These are phyloP conservation scores for Nannochloris sp. DNA, from an alignment of 139 green algal genomes.

Conservation along the genomic window DNA sequence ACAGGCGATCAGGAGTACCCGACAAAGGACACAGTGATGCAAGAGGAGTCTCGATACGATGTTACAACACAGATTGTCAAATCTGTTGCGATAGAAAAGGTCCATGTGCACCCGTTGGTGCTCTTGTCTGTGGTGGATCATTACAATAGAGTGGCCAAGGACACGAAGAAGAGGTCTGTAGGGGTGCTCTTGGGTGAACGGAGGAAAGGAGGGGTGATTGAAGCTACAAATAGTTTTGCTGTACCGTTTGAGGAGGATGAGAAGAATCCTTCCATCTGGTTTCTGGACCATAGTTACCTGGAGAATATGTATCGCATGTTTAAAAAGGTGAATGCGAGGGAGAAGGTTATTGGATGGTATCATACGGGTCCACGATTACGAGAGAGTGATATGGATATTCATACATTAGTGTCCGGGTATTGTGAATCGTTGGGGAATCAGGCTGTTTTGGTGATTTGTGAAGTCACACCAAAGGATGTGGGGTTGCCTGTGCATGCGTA, in stretches of 20 bases:
- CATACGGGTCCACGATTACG: conserved; percentile 89
- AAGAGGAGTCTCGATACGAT: not conserved
- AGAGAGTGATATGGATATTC: conserved; percentile 90
- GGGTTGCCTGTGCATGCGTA: conserved; percentile 80
- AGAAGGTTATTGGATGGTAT: conserved; percentile 97
- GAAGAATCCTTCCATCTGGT: conserved; percentile 92
- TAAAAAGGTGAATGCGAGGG: conserved; percentile 97
- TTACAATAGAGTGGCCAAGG: conserved; percentile 93
- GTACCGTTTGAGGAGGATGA: conserved; percentile 99
- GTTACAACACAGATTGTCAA: not conserved
- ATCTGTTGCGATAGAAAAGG: conserved; percentile 47
- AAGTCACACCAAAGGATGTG: conserved; percentile 91
- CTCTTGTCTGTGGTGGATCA: conserved; percentile 96
- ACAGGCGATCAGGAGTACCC: not conserved
- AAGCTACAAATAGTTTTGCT: conserved; percentile 97
- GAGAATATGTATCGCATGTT: conserved; percentile 98
- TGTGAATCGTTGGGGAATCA: conserved; percentile 34
- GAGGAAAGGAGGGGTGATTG: conserved; percentile 65
- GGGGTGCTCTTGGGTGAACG: conserved; percentile 87
- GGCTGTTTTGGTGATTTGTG: conserved; percentile 90
- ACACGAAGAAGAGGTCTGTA: conserved; percentile 92
- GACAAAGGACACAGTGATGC: too few relatives aligned
- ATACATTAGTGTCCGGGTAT: conserved; percentile 71
- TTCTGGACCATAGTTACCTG: conserved; percentile 97
- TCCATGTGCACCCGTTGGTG: conserved; percentile 93